Conservation (phyloP, 345 rosid genomes). For the Ceriops tagal region DNA sequence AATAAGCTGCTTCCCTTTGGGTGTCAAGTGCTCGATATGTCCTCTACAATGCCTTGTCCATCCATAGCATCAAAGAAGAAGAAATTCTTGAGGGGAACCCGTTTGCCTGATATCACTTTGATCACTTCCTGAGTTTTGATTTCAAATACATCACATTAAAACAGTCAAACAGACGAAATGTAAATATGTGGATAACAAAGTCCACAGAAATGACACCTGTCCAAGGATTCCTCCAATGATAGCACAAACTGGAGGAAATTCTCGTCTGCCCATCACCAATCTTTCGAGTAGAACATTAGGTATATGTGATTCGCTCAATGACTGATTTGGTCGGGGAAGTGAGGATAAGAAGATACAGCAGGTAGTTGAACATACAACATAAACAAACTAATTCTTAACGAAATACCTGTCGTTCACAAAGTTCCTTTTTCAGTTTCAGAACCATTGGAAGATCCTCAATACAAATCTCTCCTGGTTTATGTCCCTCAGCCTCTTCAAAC, state of each 20-base stretch:
- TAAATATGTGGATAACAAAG: not conserved
- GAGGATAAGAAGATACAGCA: conserved; percentile 3
- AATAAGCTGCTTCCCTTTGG: conserved; percentile 16
- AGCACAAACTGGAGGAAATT: conserved; percentile 92
- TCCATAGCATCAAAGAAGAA: conserved; percentile 83
- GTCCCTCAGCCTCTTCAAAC: conserved; percentile 67
- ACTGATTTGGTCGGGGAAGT: conserved; percentile 34
- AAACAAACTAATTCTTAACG: not conserved
- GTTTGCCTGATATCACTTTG: conserved; percentile 84
- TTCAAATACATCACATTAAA: not conserved
- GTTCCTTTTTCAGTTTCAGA: conserved; percentile 54
- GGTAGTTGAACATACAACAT: not conserved
- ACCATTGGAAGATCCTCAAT: conserved; percentile 57
- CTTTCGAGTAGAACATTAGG: conserved; percentile 71
- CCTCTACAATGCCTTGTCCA: conserved; percentile 87
- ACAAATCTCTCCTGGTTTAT: conserved; percentile 49
- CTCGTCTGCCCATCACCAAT: conserved; percentile 43
- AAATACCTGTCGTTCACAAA: conserved; percentile 69
- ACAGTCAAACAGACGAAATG: not conserved
- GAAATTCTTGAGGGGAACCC: conserved; percentile 83
- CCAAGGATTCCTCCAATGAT: conserved; percentile 88
- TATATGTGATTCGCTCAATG: conserved; percentile 51
- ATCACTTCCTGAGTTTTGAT: conserved; percentile 69
- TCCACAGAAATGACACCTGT: conserved; percentile 49
- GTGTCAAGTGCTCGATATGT: conserved; percentile 44